Evolutionary conservation across 768 basidiomycete species (phyloP).

Genomic region (Hygrocybe coccinea): DNA sequence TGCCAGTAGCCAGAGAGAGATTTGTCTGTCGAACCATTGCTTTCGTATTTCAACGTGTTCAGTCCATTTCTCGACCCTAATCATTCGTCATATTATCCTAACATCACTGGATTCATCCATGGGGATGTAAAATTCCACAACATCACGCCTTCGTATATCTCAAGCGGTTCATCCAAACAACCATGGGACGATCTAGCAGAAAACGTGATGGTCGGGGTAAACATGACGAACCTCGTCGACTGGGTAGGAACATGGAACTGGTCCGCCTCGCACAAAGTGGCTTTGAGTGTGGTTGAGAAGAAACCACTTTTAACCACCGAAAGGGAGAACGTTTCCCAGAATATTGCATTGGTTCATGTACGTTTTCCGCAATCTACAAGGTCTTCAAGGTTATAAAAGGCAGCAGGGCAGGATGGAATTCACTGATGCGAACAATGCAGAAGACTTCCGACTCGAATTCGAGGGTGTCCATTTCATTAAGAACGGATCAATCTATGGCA

Average conservation of each 20-base stretch:
- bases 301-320: constrained; percentile 35
- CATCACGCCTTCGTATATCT: constrained; percentile 47
- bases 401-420: constrained; percentile 68
- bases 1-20: constrained; percentile 44
- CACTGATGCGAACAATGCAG: constrained; percentile 44
- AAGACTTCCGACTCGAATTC: constrained; percentile 65
- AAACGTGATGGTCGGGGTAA: constrained; percentile 45
- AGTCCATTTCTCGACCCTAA: constrained; percentile 42
- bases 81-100: constrained; percentile 59
- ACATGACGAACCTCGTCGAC: constrained; percentile 45
- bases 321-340: constrained; percentile 37
- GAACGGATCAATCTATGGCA: constrained; percentile 74
- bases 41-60: constrained; percentile 45
- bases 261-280: constrained; percentile 56
- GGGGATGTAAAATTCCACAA: constrained; percentile 61
- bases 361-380: constrained; percentile 22
- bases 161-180: constrained; percentile 28
- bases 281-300: constrained; percentile 65
- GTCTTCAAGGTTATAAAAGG: neutral
- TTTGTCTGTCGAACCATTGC: constrained; percentile 40
- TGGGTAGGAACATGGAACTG: constrained; percentile 64
- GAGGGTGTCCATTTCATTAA: constrained; percentile 71
- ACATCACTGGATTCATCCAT: constrained; percentile 75
- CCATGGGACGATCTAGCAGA: constrained; percentile 51
- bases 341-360: constrained; percentile 63